phyloP scores from a whole-genome alignment of 129 eudicot genomes.

The Apium graveolens region DNA sequence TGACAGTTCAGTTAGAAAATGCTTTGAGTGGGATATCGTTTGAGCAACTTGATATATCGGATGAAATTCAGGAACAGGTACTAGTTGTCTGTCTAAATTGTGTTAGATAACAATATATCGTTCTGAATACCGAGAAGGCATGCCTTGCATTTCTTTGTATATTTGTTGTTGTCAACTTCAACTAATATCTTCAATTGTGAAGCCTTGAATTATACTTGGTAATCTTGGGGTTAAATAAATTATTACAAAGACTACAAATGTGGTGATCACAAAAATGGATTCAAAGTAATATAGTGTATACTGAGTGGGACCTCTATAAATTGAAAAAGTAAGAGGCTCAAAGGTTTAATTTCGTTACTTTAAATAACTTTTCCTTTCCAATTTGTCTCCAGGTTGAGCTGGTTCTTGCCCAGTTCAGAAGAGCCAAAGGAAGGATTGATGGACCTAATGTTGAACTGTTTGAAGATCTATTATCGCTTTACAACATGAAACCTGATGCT shows the following conservation, averaged over 20 bases:
- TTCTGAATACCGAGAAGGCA: background rate
- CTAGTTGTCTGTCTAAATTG: background rate
- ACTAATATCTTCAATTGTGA: background rate
- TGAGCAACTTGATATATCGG: slow-evolving; percentile 81
- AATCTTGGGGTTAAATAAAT: background rate
- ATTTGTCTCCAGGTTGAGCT: slow-evolving; percentile 60
- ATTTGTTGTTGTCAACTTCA: background rate
- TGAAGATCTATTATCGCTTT: slow-evolving; percentile 60
- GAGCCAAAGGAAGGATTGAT: slow-evolving; percentile 85
- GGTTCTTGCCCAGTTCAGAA: slow-evolving; percentile 78
- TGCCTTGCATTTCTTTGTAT: background rate
- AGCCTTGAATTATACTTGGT: background rate
- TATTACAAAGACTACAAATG: background rate
- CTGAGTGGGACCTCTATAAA: background rate
- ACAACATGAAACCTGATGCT: slow-evolving; percentile 38
- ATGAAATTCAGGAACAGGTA: slow-evolving; percentile 95
- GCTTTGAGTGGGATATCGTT: slow-evolving; percentile 52
- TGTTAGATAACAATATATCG: background rate
- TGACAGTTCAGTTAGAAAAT: slow-evolving; percentile 60
- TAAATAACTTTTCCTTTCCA: background rate
- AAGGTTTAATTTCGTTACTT: background rate
- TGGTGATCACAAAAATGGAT: background rate
- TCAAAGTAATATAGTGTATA: background rate
- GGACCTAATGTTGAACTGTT: slow-evolving; percentile 56
- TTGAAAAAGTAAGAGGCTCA: background rate